phyloP scores from a whole-genome alignment of 2,329 filamentous ascomycete species.

The Botrytis fragariae region DNA sequence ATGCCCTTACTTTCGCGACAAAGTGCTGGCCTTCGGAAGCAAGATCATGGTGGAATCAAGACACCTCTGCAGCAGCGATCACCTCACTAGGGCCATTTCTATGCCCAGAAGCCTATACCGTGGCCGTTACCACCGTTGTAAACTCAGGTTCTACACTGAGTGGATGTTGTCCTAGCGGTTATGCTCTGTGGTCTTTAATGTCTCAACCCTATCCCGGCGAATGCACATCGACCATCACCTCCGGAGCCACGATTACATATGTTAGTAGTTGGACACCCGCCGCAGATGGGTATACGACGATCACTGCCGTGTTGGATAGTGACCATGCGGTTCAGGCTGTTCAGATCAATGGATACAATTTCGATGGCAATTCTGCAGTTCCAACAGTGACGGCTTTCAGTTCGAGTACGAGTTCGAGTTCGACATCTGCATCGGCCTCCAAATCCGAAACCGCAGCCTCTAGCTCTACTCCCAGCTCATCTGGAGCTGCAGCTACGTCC shows the following conservation, averaged over 20 bases:
- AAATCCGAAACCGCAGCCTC: background rate
- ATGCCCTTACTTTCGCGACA: background rate
- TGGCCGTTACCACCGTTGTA: background rate
- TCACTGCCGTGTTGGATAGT: background rate
- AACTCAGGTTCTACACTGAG: background rate
- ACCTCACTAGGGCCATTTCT: constrained; percentile 17
- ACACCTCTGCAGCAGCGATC: too few species aligned
- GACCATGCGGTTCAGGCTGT: background rate
- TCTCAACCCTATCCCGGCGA: background rate
- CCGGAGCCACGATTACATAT: constrained; percentile 12
- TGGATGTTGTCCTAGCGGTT: constrained; percentile 14
- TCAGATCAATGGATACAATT: constrained; percentile 18
- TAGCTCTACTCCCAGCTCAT: background rate
- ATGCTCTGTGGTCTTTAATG: background rate
- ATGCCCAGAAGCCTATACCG: constrained; percentile 10
- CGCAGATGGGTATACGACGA: background rate
- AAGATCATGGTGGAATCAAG: constrained; percentile 17
- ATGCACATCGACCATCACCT: constrained; percentile 1
- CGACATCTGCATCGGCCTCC: background rate
- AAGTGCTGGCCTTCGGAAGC: constrained; percentile 5
- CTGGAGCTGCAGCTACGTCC: background rate
- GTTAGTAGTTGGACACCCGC: background rate
- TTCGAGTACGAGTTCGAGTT: background rate
- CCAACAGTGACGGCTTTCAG: constrained; percentile 6
- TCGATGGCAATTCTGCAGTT: constrained; percentile 6